A percentile compares a stretch with the other conserved stretches of the same genome.
These are phyloP conservation scores for Trichoderma aggressivum DNA, from an alignment of 2,329 filamentous ascomycete species.

Conservation along the genomic window DNA sequence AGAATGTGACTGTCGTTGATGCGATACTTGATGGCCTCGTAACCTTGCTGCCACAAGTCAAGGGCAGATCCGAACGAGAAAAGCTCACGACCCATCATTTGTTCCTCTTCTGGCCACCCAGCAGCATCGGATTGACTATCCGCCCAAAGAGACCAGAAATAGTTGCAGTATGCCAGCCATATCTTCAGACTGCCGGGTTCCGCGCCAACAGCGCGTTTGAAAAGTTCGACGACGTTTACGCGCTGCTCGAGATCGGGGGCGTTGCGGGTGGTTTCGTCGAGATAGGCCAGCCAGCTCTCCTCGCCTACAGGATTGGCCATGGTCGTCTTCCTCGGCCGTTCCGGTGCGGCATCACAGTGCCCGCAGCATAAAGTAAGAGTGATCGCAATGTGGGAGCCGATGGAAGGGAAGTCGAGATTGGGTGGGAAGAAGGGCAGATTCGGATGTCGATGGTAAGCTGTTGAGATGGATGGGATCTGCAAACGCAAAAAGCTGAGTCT, in stretches of 20 bases:
- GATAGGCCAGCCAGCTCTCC: constrained; percentile 72
- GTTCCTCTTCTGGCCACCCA: constrained; percentile 64
- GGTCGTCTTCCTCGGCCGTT: constrained; percentile 24
- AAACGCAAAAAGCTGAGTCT: background rate
- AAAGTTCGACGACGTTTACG: constrained; percentile 68
- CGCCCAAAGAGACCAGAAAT: constrained; percentile 68
- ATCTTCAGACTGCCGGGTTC: constrained; percentile 71
- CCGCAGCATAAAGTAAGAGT: background rate
- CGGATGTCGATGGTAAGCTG: background rate
- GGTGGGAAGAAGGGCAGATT: background rate
- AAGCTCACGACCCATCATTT: constrained; percentile 63
- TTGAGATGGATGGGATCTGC: constrained; percentile 2
- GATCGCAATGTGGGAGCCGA: background rate
- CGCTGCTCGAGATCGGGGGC: constrained; percentile 63
- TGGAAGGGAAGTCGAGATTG: background rate
- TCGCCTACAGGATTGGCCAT: constrained; percentile 66
- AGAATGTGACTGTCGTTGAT: constrained; percentile 73
- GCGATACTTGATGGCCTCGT: constrained; percentile 69
- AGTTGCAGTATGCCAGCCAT: constrained; percentile 77
- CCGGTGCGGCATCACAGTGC: constrained; percentile 26
- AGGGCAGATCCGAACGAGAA: constrained; percentile 67
- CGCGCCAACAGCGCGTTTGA: constrained; percentile 64
- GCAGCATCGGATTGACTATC: constrained; percentile 55
- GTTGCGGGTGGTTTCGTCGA: constrained; percentile 65
- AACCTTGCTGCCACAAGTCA: constrained; percentile 68